A percentile compares a stretch with the other conserved stretches of the same genome.
Evolutionary conservation across 1,139 yeast genomes (phyloP).

Genomic region (Wickerhamomyces sp.): DNA sequence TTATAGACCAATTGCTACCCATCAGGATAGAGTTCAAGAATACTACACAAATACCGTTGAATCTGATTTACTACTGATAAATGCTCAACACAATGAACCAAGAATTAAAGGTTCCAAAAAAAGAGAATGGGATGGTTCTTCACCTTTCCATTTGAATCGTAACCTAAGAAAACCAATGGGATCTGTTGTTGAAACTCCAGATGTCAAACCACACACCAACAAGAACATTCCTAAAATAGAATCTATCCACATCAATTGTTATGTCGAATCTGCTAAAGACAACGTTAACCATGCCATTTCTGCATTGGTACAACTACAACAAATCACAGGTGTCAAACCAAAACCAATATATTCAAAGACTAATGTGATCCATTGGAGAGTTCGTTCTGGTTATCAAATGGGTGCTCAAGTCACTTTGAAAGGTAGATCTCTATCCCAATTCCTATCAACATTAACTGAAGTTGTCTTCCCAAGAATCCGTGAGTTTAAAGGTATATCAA

Average conservation of each 20-base stretch:
- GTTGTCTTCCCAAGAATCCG: conserved; percentile 90
- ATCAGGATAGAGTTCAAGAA: conserved; percentile 76
- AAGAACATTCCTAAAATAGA: conserved; percentile 68
- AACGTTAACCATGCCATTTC: conserved; percentile 73
- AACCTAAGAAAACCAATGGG: conserved; percentile 61
- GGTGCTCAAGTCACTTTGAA: conserved; percentile 80
- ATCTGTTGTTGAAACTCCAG: conserved; percentile 63
- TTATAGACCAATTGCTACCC: conserved; percentile 64
- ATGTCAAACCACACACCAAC: conserved; percentile 60
- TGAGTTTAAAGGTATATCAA: conserved; percentile 76
- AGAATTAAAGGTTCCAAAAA: conserved; percentile 60
- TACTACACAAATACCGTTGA: conserved; percentile 70
- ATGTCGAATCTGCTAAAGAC: conserved; percentile 68
- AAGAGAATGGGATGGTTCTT: conserved; percentile 82
- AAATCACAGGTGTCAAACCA: conserved; percentile 88
- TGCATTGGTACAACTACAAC: conserved; percentile 79
- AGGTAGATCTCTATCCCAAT: conserved; percentile 85
- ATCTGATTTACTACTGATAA: conserved; percentile 72
- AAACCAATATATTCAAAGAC: conserved; percentile 66
- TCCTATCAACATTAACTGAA: conserved; percentile 80
- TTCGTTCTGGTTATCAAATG: conserved; percentile 84
- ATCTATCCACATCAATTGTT: conserved; percentile 68
- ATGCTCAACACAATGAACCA: conserved; percentile 59
- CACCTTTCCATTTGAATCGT: conserved; percentile 89
- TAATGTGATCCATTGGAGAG: conserved; percentile 82